Conservation (phyloP, 2,329 filamentous ascomycete genomes). For the Calonectria hongkongensis region DNA sequence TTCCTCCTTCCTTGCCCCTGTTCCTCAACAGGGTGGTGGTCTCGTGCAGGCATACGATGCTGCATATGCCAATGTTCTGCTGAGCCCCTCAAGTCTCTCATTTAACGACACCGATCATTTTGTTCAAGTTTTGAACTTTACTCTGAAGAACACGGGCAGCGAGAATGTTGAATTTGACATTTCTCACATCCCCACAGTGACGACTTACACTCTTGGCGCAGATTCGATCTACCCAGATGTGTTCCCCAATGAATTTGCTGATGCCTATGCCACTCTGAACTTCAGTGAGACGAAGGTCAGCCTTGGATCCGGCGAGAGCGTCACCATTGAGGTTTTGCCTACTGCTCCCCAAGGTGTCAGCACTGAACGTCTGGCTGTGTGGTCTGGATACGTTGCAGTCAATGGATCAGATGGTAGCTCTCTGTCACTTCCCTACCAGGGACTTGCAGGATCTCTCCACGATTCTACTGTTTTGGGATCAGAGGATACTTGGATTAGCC, state of each 20-base stretch:
- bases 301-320: slow-evolving; percentile 63
- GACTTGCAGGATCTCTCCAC: slow-evolving; percentile 61
- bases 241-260: slow-evolving; percentile 68
- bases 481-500: slow-evolving; percentile 54
- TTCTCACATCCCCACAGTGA: slow-evolving; percentile 69
- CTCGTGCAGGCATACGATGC: slow-evolving; percentile 77
- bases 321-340: slow-evolving; percentile 67
- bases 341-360: slow-evolving; percentile 62
- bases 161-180: slow-evolving; percentile 71
- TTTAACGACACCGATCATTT: slow-evolving; percentile 80
- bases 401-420: slow-evolving; percentile 62
- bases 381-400: slow-evolving; percentile 65
- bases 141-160: slow-evolving; percentile 72
- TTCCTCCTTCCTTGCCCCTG: slow-evolving; percentile 68
- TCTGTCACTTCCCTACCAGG: slow-evolving; percentile 65
- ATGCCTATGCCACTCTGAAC: slow-evolving; percentile 63
- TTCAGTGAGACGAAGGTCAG: slow-evolving; percentile 67
- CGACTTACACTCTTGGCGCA: slow-evolving; percentile 69
- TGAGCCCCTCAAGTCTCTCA: slow-evolving; percentile 74
- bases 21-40: slow-evolving; percentile 77
- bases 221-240: slow-evolving; percentile 59
- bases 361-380: slow-evolving; percentile 61
- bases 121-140: slow-evolving; percentile 68
- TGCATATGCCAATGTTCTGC: slow-evolving; percentile 70
- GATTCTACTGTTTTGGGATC: slow-evolving; percentile 50